Conservation (phyloP, 768 basidiomycete species). For the Boletus reticuloceps region DNA sequence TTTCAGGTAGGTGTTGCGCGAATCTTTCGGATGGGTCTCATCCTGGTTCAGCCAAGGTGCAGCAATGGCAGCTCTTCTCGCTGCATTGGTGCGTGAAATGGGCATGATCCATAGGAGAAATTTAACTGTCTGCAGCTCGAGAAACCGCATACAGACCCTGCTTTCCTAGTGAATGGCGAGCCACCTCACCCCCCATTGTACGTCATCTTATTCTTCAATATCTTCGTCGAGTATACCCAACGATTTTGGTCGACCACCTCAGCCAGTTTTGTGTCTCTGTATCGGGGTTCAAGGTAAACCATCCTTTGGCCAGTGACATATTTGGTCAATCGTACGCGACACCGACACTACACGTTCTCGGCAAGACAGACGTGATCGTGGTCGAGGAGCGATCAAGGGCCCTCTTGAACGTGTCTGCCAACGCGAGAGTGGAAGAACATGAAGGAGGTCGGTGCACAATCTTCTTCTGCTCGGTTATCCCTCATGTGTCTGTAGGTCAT, state of each 20-base stretch:
- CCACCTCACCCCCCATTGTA: constrained; percentile 77
- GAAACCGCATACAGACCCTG: constrained; percentile 47
- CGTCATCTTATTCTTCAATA: constrained; percentile 17
- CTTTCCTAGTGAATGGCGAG: constrained; percentile 61
- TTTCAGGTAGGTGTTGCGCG: constrained; percentile 52
- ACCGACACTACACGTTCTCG: constrained; percentile 75
- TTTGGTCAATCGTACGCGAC: constrained; percentile 57
- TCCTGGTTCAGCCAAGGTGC: constrained; percentile 63
- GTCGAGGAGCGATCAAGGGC: constrained; percentile 60
- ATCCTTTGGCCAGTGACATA: constrained; percentile 47
- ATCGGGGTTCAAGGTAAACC: constrained; percentile 60
- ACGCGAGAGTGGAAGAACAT: constrained; percentile 69
- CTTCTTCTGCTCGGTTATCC: not conserved
- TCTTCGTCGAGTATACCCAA: not conserved
- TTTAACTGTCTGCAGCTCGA: constrained; percentile 43
- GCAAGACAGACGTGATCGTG: constrained; percentile 76
- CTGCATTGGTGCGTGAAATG: constrained; percentile 57
- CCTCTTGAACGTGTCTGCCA: constrained; percentile 52
- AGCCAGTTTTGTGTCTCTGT: constrained; percentile 77
- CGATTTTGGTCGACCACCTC: not conserved
- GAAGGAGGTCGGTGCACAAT: constrained; percentile 62
- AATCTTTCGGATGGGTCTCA: not conserved
- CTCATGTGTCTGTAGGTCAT: constrained; percentile 52
- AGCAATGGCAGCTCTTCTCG: constrained; percentile 65
- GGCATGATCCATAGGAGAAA: not conserved